These are phyloP conservation scores for Myxozyma lipomycoides DNA, from an alignment of 805 yeast genomes.

Conservation along the genomic window DNA sequence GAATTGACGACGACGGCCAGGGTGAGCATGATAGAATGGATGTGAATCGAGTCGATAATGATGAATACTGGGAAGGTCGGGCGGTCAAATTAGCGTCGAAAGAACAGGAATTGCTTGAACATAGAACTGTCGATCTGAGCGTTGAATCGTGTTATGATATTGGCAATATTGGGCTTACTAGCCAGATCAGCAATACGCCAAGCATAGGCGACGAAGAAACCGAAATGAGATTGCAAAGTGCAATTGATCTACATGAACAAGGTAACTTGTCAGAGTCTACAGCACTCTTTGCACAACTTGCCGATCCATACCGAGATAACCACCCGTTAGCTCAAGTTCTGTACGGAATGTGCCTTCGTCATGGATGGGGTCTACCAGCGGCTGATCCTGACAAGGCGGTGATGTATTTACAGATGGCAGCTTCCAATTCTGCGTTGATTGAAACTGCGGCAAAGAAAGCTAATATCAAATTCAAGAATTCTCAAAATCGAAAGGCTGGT, in stretches of 20 bases:
- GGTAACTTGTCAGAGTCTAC: constrained; percentile 29
- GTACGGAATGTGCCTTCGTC: constrained; percentile 34
- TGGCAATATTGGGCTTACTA: neutral
- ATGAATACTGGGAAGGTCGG: neutral
- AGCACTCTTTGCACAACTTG: constrained; percentile 27
- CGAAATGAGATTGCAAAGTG: constrained; percentile 30
- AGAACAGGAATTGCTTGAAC: neutral
- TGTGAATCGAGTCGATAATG: too few relatives aligned
- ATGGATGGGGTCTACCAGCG: constrained; percentile 35
- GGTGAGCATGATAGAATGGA: too few relatives aligned
- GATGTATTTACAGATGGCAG: constrained; percentile 30
- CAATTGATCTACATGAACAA: constrained; percentile 33
- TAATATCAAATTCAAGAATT: constrained; percentile 2
- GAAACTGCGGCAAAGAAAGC: constrained; percentile 19
- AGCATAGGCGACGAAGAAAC: constrained; percentile 1
- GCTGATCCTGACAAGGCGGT: constrained; percentile 28
- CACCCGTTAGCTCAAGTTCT: constrained; percentile 35
- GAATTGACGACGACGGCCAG: too few relatives aligned
- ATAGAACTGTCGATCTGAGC: neutral
- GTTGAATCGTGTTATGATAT: neutral
- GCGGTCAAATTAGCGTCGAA: neutral
- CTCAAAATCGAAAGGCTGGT: constrained; percentile 15
- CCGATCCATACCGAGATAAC: constrained; percentile 29
- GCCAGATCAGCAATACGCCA: too few relatives aligned
- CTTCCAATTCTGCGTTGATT: constrained; percentile 29